Evolutionary conservation across 208 protist genomes (phyloP).

Genomic region (Trypanosoma cruzi): DNA sequence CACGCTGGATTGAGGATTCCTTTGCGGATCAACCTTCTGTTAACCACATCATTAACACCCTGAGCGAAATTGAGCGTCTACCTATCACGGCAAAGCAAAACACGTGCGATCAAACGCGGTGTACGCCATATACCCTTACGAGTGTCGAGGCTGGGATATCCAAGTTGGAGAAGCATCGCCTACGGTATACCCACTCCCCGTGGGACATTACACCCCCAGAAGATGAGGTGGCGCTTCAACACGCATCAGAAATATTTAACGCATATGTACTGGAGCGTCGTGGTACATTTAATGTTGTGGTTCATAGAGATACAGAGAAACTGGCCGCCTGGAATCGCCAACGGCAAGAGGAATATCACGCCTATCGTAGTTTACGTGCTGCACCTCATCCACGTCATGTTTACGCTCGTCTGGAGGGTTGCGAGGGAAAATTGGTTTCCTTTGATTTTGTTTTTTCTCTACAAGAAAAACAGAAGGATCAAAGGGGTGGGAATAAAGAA

Average conservation of each 20-base stretch:
- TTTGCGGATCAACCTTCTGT: constrained; percentile 89
- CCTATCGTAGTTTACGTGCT: constrained; percentile 42
- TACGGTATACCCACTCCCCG: constrained; percentile 82
- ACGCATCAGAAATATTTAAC: constrained; percentile 79
- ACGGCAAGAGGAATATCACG: constrained; percentile 80
- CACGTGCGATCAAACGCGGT: constrained; percentile 46
- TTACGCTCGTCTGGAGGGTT: constrained; percentile 83
- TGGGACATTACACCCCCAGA: constrained; percentile 85
- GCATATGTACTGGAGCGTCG: constrained; percentile 84
- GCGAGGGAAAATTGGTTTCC: constrained; percentile 80
- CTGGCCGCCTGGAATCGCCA: constrained; percentile 67
- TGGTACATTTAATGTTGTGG: constrained; percentile 51
- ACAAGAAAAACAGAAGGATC: background rate
- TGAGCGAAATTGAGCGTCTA: constrained; percentile 81
- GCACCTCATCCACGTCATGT: constrained; percentile 82
- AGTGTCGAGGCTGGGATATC: constrained; percentile 62
- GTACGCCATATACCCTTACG: constrained; percentile 76
- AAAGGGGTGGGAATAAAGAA: constrained; percentile 5
- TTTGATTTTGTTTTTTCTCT: constrained; percentile 79
- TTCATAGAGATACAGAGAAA: constrained; percentile 62
- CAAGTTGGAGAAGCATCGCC: constrained; percentile 50
- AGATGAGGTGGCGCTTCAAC: constrained; percentile 67
- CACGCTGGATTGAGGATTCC: constrained; percentile 90
- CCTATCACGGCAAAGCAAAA: constrained; percentile 63
- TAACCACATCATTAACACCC: constrained; percentile 67